Percentiles rank a stretch among this genome's conserved stretches.
Conservation (phyloP, 805 yeast genomes). For the Candida maltosa region DNA sequence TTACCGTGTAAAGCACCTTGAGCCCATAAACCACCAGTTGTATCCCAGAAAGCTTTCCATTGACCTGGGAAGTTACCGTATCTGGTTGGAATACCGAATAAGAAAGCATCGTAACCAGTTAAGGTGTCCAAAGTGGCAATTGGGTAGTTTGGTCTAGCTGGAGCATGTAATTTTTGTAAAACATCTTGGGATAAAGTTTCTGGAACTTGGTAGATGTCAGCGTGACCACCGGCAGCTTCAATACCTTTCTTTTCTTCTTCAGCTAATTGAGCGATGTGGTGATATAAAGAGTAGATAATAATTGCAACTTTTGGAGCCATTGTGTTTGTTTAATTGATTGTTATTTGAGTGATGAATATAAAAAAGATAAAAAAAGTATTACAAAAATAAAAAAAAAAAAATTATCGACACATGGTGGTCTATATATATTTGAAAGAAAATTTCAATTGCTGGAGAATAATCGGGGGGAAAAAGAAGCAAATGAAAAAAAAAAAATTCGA, state of each 20-base stretch:
- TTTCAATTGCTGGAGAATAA: background rate
- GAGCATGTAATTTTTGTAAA: slow-evolving; percentile 56
- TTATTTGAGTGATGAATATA: background rate
- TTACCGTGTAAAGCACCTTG: slow-evolving; percentile 69
- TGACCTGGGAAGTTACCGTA: slow-evolving; percentile 81
- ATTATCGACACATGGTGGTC: background rate
- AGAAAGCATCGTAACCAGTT: slow-evolving; percentile 67
- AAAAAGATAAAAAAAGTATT: background rate
- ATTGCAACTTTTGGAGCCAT: slow-evolving; percentile 41
- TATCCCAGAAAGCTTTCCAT: slow-evolving; percentile 71
- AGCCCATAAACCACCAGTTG: slow-evolving; percentile 74
- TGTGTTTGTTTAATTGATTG: slow-evolving; percentile 9
- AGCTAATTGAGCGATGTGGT: slow-evolving; percentile 71
- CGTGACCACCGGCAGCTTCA: slow-evolving; percentile 63
- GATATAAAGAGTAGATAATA: slow-evolving; percentile 68
- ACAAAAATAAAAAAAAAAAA: background rate
- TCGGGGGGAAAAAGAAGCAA: background rate
- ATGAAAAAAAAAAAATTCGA: background rate
- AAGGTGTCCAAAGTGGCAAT: slow-evolving; percentile 61
- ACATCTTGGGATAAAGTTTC: slow-evolving; percentile 69
- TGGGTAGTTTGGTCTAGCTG: slow-evolving; percentile 50
- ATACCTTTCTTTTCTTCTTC: slow-evolving; percentile 66
- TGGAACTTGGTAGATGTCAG: slow-evolving; percentile 68
- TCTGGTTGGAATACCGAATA: slow-evolving; percentile 86
- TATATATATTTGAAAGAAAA: too few species aligned